Base-by-base conservation (phyloP, 2,329 filamentous ascomycete species). In the Hortaea sp. region DNA sequence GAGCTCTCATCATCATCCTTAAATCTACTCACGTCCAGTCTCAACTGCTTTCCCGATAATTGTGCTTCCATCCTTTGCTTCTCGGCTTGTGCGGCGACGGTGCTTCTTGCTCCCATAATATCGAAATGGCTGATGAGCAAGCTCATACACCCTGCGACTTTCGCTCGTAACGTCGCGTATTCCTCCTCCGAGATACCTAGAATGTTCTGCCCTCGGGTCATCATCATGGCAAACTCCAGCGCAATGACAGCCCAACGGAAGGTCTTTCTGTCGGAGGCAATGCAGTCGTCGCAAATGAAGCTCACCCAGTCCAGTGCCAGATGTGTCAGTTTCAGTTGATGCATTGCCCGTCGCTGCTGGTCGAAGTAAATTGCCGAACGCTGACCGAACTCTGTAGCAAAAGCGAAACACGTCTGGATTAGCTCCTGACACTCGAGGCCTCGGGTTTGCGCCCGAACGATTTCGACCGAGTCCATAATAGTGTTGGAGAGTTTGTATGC, bases 381-480 rank as follows among this genome's bases (percentile, higher is more conserved):
- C 64, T 95, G 90, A 39, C 92, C 92, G 56, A 98, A 98, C 64
- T 98, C 92, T 0, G 92, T 97, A n/a, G 92, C 92, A 60, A 97
- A 98, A 37, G 94, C 85, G 65, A 97, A 98, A 67, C 90, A 98
- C 5, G 88, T 94, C 66, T 98, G 92, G 53, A 98, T 92, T 29
- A 98, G 78, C 60, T 98, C 92, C 58, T 95, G 88, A 63, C 90
- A 95, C 54, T 92, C 84, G 53, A 90, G 78, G 6, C 84, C 86
- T 29, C 54, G 44, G 7, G 88, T 88, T 66, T 98, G 90, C 55
- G 81, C 82, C 53, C 88, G 79, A 53, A 98, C 92, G 52, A 87
- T 88, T 63, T 94, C 88, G 39, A 98, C 92, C 62, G 88, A 95
- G 66, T 97, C 90, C 88, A 98, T 95, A 67, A 98, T 97, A 5